Evolutionary conservation across 2,329 filamentous ascomycete species (phyloP).

Genomic region (Helminthosporium solani): DNA sequence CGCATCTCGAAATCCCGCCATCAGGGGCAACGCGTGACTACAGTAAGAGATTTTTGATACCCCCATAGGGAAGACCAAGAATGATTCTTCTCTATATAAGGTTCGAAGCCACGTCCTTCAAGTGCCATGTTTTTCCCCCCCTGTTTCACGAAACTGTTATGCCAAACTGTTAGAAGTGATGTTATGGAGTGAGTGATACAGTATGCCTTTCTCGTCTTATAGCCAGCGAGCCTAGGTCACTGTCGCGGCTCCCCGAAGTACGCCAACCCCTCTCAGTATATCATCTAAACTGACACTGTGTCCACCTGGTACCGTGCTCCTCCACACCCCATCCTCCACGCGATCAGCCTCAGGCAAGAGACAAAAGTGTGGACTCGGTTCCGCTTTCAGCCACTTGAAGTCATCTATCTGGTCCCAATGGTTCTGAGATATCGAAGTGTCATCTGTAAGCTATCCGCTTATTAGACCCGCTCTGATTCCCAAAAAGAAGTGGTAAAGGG

Average conservation of each 20-base stretch:
- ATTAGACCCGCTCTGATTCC: not conserved
- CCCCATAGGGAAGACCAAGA: no score
- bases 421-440: slow-evolving; percentile 49
- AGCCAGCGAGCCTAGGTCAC: no score
- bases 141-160: no score
- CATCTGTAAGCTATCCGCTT: slow-evolving; percentile 22
- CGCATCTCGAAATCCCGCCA: no score
- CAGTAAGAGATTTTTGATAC: no score
- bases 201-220: no score
- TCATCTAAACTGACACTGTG: slow-evolving; percentile 15
- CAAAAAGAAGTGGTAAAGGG: not conserved
- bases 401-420: slow-evolving; percentile 92
- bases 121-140: no score
- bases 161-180: no score
- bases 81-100: no score
- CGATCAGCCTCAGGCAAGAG: slow-evolving; percentile 62
- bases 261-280: slow-evolving; percentile 15
- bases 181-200: no score
- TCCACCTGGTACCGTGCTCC: slow-evolving; percentile 53
- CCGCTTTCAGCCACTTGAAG: slow-evolving; percentile 93
- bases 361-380: slow-evolving; percentile 85
- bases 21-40: no score
- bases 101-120: no score
- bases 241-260: not conserved
- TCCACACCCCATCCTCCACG: slow-evolving; percentile 67